Evolutionary conservation across 345 rosid genomes (phyloP).

Genomic region (Acer negundo): DNA sequence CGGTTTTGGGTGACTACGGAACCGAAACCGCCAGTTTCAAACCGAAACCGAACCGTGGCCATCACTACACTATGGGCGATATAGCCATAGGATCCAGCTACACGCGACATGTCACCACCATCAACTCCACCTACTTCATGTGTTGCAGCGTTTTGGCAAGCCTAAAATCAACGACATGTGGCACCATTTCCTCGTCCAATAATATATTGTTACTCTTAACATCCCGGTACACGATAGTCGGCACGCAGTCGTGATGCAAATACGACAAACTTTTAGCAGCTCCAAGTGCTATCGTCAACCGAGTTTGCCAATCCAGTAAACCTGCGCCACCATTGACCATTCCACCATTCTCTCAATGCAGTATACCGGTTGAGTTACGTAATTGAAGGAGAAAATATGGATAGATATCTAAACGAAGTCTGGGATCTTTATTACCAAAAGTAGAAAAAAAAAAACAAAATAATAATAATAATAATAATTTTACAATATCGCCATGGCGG

Average conservation of each 20-base stretch:
- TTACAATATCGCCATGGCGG: conserved; percentile 66
- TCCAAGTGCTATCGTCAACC: conserved; percentile 56
- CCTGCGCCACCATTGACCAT: conserved; percentile 30
- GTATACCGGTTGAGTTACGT: too few species aligned
- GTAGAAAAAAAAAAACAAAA: too few species aligned
- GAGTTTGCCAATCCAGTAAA: conserved; percentile 46
- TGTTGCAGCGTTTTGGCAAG: conserved; percentile 59
- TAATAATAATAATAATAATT: conserved; percentile 52
- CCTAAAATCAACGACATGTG: conserved; percentile 78
- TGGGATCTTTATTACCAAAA: too few species aligned
- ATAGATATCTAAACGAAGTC: too few species aligned
- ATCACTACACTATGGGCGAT: too few species aligned
- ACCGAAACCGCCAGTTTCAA: too few species aligned
- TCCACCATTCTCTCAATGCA: conserved; percentile 45
- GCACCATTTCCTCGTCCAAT: conserved; percentile 58
- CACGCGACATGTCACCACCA: conserved; percentile 41
- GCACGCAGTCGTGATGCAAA: conserved; percentile 70
- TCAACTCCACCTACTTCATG: conserved; percentile 19
- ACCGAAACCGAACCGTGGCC: too few species aligned
- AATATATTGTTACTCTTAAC: conserved; percentile 79
- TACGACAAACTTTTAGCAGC: conserved; percentile 73
- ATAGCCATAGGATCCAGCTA: conserved; percentile 76
- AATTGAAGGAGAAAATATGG: too few species aligned
- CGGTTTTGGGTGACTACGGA: too few species aligned
- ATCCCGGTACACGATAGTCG: conserved; percentile 74